Base-by-base conservation (phyloP, 345 rosid species). In the Cardamine resedifolia region DNA sequence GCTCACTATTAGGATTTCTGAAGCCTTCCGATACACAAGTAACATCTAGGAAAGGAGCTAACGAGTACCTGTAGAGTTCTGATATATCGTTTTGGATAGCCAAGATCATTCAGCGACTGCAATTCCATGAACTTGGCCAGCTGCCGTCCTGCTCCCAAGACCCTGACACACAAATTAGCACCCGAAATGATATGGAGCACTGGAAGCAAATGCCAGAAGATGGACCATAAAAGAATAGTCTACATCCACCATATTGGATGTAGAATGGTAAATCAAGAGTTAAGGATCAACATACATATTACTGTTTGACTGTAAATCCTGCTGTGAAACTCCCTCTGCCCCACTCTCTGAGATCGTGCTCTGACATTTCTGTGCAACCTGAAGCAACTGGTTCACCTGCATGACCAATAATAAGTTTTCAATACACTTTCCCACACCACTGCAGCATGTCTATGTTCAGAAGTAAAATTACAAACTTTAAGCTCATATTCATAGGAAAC, bases 281-380 rank as follows among this genome's bases (percentile, higher is more conserved):
- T 39, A 49, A 1, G 27, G 70, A 50, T 72, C 39, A 55, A 78
- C 89, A 82, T 57, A 95, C 99, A 95, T 83, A 74, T 85, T 91
- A 74, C 96, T 86, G 77, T 85, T 91, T 74, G 92, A 63, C 81
- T 94, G 98, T 74, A 88, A 75, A 77, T 88, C 96, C 73, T 87
- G 89, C 75, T 85, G 91, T 68, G 97, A 89, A 53, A 87, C 87
- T 56, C 93, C 97, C 66, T 87, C 91, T 57, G 90, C 71, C 70
- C 96, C 97, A 77, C 96, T 83, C 75, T 88, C 97, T 70, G 90
- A 77, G 41, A 95, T 79, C 26, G 97, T 87, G 88, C 85, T 89
- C 81, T 95, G 99, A 74, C 95, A 95, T 78, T 88, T 95, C 69
- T 87, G 93, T 10, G 92, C 97, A 68, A 87, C 97, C 80, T 91